Base-by-base conservation (phyloP, 495 filamentous ascomycete species). In the Penicillium manginii region DNA sequence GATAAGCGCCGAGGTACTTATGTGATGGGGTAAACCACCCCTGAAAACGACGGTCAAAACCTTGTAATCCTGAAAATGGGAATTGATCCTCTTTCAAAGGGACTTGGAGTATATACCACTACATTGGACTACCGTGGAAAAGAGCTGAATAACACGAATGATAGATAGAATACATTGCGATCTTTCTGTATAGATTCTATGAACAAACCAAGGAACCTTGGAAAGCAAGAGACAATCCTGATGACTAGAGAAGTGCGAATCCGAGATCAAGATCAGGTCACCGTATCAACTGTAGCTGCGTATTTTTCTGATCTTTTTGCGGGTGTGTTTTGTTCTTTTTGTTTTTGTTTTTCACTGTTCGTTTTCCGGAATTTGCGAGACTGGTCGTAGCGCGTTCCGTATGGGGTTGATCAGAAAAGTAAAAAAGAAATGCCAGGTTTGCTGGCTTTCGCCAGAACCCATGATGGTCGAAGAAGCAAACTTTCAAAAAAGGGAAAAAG, bases 161-260 rank as follows among this genome's bases (percentile, higher is more conserved):
- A 11, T 49, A 23, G 32, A 43, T 54, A 40, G 51, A 60, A 60
- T 60, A 52, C 50, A 66, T 57, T 63, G 62, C 49, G 59, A 61
- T 59, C 54, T 58, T 52, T n/a, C 46, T 46, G 31, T 57, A 50
- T 56, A 53, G 31, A 18, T 51, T 51, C 56, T 65, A 57, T 50
- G 42, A n/a, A 58, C 57, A 50, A 52, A 55, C 35, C 35, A 39
- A 29, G 35, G 40, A 52, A 55, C 35, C 35, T 32, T 21, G 35
- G 40, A 15, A 47, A 58, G 54, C 43, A n/a, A 52, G 39, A 33
- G 50, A 35, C 54, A 57, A 52, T 52, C 35, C 35, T 33, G 33
- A 52, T 32, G 46, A 19, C 45, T 35, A 57, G 54, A 57, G 46
- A 54, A 53, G 26, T 18, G 49, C 42, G 43, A 47, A 37, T 42